Evolutionary conservation across 768 basidiomycete genomes (phyloP), one percentile per base, ranked within the genome.

Genomic region (Lactarius sanguifluus): DNA sequence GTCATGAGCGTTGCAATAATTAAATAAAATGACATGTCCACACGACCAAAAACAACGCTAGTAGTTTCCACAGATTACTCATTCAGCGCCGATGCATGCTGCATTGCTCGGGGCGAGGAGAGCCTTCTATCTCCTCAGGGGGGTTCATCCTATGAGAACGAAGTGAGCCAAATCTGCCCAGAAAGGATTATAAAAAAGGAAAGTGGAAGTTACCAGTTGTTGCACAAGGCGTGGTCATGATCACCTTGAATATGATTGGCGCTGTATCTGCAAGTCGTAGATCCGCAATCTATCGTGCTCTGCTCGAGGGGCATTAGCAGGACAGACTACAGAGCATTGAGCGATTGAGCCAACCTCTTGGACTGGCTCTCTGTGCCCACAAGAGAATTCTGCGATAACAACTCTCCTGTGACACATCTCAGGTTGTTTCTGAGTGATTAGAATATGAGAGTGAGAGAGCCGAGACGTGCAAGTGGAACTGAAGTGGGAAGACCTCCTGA

Each of bases 361-460:
- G 41, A 62, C 40, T 38, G 62, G 55, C 18, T 61, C 70, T 10
- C 47, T 32, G 30, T 69, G 59, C 5, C 68, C 68, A 58, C 70
- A 71, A 45, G 32, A 41, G 40, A 43, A 70, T n/a, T 1, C 18
- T 20, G 16, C 30, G 0, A 8, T 15, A 28, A 25, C 32, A 20
- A 67, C 65, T n/a, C 18, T 45, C 40, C 68, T 66, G 41, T 20
- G 32, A 54, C 70, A 71, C 70, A 71, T 71, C 36, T 47, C 32
- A 38, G 56, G 45, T 23, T 54, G 16, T 5, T 50, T 34, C 38
- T 25, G 50, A 57, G 34, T 36, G 50, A 52, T 63, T 34, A 55
- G 58, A 23, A 52, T 41, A 47, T 52, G 43, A 41, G 56, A 50
- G 62, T 59, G 41, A 52, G 58, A 58, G 30, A 4, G 58, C 30